These are phyloP conservation scores for Chamaecrista fasciculata DNA, from an alignment of 306 rosid species.

Conservation along the genomic window DNA sequence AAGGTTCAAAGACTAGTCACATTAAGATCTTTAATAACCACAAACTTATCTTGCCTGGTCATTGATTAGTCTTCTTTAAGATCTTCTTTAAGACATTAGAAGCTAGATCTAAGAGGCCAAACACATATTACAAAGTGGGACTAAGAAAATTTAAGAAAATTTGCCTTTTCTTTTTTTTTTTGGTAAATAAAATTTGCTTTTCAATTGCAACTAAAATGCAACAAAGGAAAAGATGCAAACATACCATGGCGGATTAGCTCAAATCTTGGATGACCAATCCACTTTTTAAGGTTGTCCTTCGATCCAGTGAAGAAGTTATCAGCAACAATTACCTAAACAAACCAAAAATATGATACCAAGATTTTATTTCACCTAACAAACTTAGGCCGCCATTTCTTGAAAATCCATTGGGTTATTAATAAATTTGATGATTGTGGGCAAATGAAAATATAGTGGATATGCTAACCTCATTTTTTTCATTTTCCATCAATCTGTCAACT, in stretches of 20 bases:
- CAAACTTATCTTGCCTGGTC: neutral
- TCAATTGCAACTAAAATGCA: slow-evolving; percentile 1
- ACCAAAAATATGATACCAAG: slow-evolving; percentile 6
- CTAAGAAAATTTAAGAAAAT: neutral
- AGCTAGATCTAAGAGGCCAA: slow-evolving; percentile 10
- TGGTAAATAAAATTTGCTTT: neutral
- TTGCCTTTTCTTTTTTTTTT: too few relatives aligned
- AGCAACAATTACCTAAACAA: slow-evolving; percentile 74
- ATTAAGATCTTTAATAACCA: slow-evolving; percentile 3
- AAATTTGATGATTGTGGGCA: slow-evolving; percentile 5
- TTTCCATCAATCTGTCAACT: slow-evolving; percentile 85
- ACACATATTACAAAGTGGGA: neutral
- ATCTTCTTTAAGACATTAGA: slow-evolving; percentile 7
- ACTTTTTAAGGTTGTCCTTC: slow-evolving; percentile 81
- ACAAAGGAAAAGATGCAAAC: slow-evolving; percentile 5
- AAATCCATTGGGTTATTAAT: neutral
- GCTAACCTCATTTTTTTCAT: slow-evolving; percentile 83
- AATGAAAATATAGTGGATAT: neutral
- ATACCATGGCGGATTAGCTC: slow-evolving; percentile 95
- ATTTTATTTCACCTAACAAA: neutral
- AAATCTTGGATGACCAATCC: slow-evolving; percentile 96
- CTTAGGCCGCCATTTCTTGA: neutral
- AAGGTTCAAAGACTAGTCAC: neutral
- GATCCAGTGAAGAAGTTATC: slow-evolving; percentile 94
- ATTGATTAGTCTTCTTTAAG: too few relatives aligned